phyloP scores from a whole-genome alignment of 192 early-diverging fungal genomes.

The Backusella parvicylindrica region DNA sequence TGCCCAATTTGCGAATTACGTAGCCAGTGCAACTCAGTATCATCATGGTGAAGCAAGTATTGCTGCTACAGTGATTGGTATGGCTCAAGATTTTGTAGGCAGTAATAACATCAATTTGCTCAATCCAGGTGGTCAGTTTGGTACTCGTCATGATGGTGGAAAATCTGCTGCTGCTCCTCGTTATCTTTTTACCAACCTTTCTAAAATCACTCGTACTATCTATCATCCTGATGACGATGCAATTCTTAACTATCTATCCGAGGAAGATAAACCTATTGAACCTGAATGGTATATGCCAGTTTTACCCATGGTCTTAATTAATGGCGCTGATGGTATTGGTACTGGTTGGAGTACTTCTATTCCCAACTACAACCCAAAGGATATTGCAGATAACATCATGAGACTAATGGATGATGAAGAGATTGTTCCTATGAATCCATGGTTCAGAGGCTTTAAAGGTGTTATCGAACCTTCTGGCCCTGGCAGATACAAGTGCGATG shows the following conservation, averaged over 20 bases:
- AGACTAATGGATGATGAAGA: slow-evolving; percentile 76
- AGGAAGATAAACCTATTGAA: slow-evolving; percentile 89
- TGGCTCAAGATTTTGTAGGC: slow-evolving; percentile 95
- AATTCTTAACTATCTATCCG: slow-evolving; percentile 77
- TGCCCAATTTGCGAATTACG: slow-evolving; percentile 81
- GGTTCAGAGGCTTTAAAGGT: slow-evolving; percentile 94
- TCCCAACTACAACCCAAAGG: slow-evolving; percentile 85
- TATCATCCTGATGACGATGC: slow-evolving; percentile 83
- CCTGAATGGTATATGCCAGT: slow-evolving; percentile 96
- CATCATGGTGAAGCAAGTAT: slow-evolving; percentile 94
- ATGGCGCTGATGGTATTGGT: slow-evolving; percentile 93
- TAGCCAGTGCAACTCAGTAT: slow-evolving; percentile 86
- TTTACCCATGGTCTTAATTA: slow-evolving; percentile 91
- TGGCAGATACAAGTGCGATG: slow-evolving; percentile 65
- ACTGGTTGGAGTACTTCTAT: slow-evolving; percentile 84
- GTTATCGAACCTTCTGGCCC: slow-evolving; percentile 52
- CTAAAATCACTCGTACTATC: slow-evolving; percentile 68
- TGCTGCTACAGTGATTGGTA: slow-evolving; percentile 79
- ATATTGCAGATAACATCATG: slow-evolving; percentile 84
- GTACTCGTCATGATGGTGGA: slow-evolving; percentile 84
- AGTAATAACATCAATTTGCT: slow-evolving; percentile 92
- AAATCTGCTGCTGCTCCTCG: slow-evolving; percentile 95
- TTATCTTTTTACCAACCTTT: slow-evolving; percentile 88
- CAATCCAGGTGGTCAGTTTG: slow-evolving; percentile 87
- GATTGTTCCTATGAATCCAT: slow-evolving; percentile 74